These are phyloP conservation scores for Alnus glutinosa DNA, from an alignment of 306 rosid species.

Conservation along the genomic window DNA sequence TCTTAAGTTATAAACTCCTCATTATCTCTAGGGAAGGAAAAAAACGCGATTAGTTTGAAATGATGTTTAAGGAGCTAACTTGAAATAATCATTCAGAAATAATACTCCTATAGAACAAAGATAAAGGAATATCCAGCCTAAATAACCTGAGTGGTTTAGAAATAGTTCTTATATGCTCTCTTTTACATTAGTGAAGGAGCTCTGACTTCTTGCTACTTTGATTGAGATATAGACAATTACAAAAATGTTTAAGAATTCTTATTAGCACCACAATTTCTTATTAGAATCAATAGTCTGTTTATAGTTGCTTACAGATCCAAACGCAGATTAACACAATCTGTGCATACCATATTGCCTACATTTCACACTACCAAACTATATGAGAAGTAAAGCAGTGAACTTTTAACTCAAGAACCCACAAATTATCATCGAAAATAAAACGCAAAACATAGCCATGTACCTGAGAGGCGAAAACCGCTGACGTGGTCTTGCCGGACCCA, in stretches of 20 bases:
- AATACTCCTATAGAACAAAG: too few species aligned
- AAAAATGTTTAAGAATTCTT: not conserved
- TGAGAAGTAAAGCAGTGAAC: not conserved
- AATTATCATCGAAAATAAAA: not conserved
- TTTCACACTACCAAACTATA: not conserved
- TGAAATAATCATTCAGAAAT: not conserved
- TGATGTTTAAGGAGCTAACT: not conserved
- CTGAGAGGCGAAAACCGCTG: constrained; percentile 91
- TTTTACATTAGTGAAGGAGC: not conserved
- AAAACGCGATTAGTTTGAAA: too few species aligned
- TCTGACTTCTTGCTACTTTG: not conserved
- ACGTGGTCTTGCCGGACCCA: constrained; percentile 90
- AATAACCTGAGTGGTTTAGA: not conserved
- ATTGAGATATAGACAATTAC: not conserved
- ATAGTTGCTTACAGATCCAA: not conserved
- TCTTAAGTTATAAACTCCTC: not conserved
- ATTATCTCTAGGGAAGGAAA: not conserved
- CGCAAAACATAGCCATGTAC: constrained; percentile 20
- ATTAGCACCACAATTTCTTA: not conserved
- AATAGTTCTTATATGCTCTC: not conserved
- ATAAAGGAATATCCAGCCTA: not conserved
- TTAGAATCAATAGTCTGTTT: not conserved
- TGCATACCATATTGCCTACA: not conserved
- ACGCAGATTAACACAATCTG: too few species aligned
- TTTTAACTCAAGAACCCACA: not conserved